These are phyloP conservation scores for Pythium aristosporum DNA, from an alignment of 352 stramenopile genomes.

Conservation along the genomic window DNA sequence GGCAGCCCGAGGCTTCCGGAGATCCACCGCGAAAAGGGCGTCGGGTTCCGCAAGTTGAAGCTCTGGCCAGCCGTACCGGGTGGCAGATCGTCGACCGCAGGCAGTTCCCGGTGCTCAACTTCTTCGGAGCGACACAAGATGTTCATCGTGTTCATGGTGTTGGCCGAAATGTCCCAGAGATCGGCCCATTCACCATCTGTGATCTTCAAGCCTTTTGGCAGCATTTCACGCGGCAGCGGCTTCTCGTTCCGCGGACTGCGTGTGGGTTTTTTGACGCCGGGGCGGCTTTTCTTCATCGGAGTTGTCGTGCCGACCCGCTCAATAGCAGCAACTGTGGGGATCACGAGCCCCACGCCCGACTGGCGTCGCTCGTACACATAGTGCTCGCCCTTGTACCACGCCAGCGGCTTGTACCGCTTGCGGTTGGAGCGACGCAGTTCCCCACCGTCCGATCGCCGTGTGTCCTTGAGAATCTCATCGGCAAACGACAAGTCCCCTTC, in stretches of 20 bases:
- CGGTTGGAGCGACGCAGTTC: conserved; percentile 74
- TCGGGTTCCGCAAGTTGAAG: conserved; percentile 78
- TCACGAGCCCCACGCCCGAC: conserved; percentile 75
- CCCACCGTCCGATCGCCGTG: conserved; percentile 34
- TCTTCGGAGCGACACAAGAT: conserved; percentile 74
- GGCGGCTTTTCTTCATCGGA: conserved; percentile 44
- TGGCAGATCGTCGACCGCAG: conserved; percentile 44
- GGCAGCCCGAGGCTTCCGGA: conserved; percentile 91
- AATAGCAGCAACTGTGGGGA: conserved; percentile 74
- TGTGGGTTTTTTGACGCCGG: conserved; percentile 28
- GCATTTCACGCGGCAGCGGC: conserved; percentile 36
- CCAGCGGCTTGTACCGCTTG: conserved; percentile 79
- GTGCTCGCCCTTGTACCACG: conserved; percentile 87
- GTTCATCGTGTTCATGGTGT: conserved; percentile 73
- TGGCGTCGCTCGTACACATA: conserved; percentile 84
- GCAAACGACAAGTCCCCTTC: conserved; percentile 35
- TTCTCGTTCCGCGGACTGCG: conserved; percentile 31
- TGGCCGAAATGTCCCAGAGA: conserved; percentile 57
- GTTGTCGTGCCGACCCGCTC: conserved; percentile 63
- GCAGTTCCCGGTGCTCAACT: conserved; percentile 74
- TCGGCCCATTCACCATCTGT: conserved; percentile 72
- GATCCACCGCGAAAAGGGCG: conserved; percentile 84
- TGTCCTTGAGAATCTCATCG: conserved; percentile 55
- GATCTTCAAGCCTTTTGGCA: conserved; percentile 54
- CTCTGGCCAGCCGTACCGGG: conserved; percentile 81